These are phyloP conservation scores for Saccharomycopsis olivae DNA, from an alignment of 805 yeast genomes.

Conservation along the genomic window DNA sequence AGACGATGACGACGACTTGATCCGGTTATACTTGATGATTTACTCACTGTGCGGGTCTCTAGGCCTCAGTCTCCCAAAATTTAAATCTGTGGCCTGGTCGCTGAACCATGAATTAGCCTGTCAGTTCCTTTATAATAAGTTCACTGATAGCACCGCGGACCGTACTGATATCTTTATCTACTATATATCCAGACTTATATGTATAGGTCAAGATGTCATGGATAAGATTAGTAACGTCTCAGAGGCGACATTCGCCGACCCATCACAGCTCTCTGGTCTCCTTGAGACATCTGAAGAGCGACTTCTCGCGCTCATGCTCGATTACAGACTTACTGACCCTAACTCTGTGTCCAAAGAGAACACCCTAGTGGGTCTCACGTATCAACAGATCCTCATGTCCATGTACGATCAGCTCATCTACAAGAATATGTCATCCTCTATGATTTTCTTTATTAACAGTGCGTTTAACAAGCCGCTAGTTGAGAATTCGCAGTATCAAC, in stretches of 20 bases:
- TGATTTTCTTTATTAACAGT: constrained; percentile 12
- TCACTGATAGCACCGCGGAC: constrained; percentile 20
- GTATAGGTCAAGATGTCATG: constrained; percentile 37
- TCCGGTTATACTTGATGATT: constrained; percentile 37
- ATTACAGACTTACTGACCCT: constrained; percentile 28
- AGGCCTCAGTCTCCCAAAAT: constrained; percentile 40
- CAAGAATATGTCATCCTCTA: constrained; percentile 23
- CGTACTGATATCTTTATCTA: constrained; percentile 33
- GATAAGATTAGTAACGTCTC: not conserved
- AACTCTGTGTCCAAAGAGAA: constrained; percentile 27
- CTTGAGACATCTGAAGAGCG: constrained; percentile 27
- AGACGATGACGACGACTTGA: constrained; percentile 25
- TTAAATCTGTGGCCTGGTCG: constrained; percentile 40
- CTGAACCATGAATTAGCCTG: constrained; percentile 28
- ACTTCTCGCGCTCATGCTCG: constrained; percentile 30
- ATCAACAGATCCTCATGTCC: constrained; percentile 40
- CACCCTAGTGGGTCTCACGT: constrained; percentile 33
- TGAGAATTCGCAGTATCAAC: constrained; percentile 1
- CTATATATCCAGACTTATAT: constrained; percentile 34
- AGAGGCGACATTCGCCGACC: constrained; percentile 4
- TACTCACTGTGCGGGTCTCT: constrained; percentile 42
- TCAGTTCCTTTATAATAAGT: constrained; percentile 25
- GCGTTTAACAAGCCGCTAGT: constrained; percentile 6
- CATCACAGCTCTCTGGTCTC: constrained; percentile 5
- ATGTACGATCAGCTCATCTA: constrained; percentile 44